Conservation (phyloP, 2,329 filamentous ascomycete genomes). For the Diaporthe aspalathi region DNA sequence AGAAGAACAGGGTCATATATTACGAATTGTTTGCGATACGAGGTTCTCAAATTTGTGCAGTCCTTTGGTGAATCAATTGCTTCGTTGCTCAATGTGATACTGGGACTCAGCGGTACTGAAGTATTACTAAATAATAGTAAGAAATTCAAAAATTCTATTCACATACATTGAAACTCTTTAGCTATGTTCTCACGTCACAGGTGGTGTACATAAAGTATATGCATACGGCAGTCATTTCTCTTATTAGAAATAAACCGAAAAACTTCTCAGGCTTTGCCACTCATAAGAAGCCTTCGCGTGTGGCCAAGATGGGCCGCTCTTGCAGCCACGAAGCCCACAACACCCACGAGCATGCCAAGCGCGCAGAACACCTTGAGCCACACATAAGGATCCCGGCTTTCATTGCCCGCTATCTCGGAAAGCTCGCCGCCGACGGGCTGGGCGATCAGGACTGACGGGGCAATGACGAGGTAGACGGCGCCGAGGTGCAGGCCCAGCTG, state of each 20-base stretch:
- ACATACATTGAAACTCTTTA: neutral
- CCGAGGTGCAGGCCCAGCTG: conserved; percentile 70
- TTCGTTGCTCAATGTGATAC: neutral
- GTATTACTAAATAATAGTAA: neutral
- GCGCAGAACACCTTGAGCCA: conserved; percentile 68
- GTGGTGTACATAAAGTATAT: neutral
- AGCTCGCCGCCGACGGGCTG: conserved; percentile 68
- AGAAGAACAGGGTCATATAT: neutral
- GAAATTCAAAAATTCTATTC: neutral
- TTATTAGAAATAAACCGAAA: rapidly evolving
- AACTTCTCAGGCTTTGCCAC: neutral
- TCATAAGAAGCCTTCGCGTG: neutral
- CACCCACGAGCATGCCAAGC: conserved; percentile 51
- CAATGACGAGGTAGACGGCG: conserved; percentile 65
- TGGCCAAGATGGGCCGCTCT: conserved; percentile 45
- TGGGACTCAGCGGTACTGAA: neutral
- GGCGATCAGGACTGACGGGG: conserved; percentile 67
- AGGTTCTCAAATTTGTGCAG: neutral
- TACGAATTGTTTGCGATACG: neutral
- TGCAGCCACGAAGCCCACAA: conserved; percentile 42
- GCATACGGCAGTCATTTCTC: too few relatives aligned
- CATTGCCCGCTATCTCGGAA: conserved; percentile 55
- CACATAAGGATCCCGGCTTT: conserved; percentile 48
- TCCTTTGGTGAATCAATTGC: neutral
- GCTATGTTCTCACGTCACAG: too few relatives aligned